Percentiles rank a stretch among this genome's conserved stretches.
Conservation (phyloP, 139 green algal genomes). For the Asterochloris erici region DNA sequence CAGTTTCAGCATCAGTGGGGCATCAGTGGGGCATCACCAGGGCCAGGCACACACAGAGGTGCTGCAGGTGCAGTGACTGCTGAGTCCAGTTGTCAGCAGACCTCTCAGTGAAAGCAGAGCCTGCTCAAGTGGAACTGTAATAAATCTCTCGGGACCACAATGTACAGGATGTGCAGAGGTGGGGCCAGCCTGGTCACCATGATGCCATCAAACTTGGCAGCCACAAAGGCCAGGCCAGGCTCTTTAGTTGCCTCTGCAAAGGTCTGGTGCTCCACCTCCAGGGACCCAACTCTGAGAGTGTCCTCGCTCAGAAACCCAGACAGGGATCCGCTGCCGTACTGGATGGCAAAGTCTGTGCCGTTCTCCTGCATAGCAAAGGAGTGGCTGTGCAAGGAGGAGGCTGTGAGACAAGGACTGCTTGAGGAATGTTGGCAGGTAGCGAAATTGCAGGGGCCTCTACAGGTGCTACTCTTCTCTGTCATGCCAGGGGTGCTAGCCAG, state of each 20-base stretch:
- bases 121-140: too few species aligned
- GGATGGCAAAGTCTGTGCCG: slow-evolving; percentile 89
- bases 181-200: slow-evolving; percentile 44
- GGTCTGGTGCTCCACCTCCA: slow-evolving; percentile 63
- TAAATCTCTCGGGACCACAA: too few species aligned
- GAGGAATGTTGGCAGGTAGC: neutral
- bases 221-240: slow-evolving; percentile 92
- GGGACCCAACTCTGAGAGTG: slow-evolving; percentile 64
- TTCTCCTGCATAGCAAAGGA: slow-evolving; percentile 49
- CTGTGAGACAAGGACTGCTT: neutral
- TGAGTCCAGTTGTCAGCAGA: too few species aligned
- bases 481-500: neutral
- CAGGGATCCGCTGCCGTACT: slow-evolving; percentile 94
- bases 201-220: slow-evolving; percentile 97
- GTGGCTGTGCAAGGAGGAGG: too few species aligned
- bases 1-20: too few species aligned
- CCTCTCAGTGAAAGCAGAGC: too few species aligned
- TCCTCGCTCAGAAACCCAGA: slow-evolving; percentile 89
- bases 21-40: too few species aligned
- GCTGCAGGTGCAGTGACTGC: too few species aligned
- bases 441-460: neutral
- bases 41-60: too few species aligned
- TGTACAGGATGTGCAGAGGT: too few species aligned
- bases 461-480: too few species aligned
- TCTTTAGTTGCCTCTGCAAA: slow-evolving; percentile 87